Base-by-base conservation (phyloP, 371 early-diverging fungal genomes). In the Syncephalastrum monosporum region DNA sequence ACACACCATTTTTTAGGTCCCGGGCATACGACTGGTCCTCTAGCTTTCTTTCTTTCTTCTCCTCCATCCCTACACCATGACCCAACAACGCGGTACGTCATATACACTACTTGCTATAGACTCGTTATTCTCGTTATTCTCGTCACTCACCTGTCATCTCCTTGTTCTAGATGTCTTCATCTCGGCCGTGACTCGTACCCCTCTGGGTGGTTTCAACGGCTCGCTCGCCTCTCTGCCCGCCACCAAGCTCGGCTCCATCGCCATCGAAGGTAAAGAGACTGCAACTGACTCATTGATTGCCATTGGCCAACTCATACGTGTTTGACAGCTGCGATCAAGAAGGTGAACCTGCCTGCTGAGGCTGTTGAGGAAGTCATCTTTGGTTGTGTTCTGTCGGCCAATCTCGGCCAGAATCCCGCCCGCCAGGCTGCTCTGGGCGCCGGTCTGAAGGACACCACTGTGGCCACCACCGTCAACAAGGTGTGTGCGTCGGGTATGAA, bases 401-500 rank as follows among this genome's bases (percentile, higher is more conserved):
- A 85, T 52, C 83, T 90, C 23, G 98, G 99, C 24, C 97, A 97
- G 74, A 92, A 94, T 83, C 97, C 97, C 49, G 96, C 98, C 48
- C 91, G 97, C 51, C 96, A 97, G 76, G 98, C 90, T 47, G 93
- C 96, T 24, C 71, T 98, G 43, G 88, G 88, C 45, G 94, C 98
- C 42, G 98, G 97, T 24, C 75, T 84, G 12, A 81, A 86, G 38
- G 79, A 87, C 55, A 74, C 80, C 13, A 86, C 90, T 12, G 76
- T 91, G 54, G 85, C 90, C 59, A 97, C 96, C 29, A 95, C 95
- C 27, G 85, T 98, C 61, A 98, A 97, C 87, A 98, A 98, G 82
- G 97, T 97, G 44, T 99, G 99, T 74, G 98, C 97, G 33, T 92
- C 92, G 27, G 97, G 94, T 41, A 88, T 97, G 91, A 98, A 99